Percentiles rank a stretch among this genome's conserved stretches.
These are phyloP conservation scores for Fusarium sp. DNA, from an alignment of 2,329 filamentous ascomycete species.

Conservation along the genomic window DNA sequence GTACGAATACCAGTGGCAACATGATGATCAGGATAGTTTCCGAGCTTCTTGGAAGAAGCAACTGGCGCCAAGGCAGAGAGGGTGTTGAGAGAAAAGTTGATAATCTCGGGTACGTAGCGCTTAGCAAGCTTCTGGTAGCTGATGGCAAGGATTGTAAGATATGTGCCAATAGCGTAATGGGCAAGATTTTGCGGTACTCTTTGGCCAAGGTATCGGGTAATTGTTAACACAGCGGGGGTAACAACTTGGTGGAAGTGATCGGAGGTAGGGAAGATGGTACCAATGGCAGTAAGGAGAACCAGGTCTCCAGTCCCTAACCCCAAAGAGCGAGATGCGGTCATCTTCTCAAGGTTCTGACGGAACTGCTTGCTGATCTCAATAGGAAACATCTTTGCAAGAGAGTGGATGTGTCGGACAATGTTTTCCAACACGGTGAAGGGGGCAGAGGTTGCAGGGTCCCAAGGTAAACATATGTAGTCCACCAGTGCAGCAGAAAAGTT, in stretches of 20 bases:
- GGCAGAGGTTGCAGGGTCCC: slow-evolving; percentile 59
- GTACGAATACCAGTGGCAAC: slow-evolving; percentile 66
- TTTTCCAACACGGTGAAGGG: slow-evolving; percentile 80
- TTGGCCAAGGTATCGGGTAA: slow-evolving; percentile 85
- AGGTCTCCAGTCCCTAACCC: slow-evolving; percentile 77
- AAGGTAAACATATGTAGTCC: slow-evolving; percentile 69
- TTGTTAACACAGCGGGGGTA: slow-evolving; percentile 89
- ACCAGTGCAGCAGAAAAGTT: slow-evolving; percentile 76
- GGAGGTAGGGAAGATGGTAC: slow-evolving; percentile 90
- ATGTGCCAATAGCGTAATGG: slow-evolving; percentile 81
- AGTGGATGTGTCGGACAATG: slow-evolving; percentile 90
- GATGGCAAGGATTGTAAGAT: slow-evolving; percentile 81
- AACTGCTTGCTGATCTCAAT: slow-evolving; percentile 83
- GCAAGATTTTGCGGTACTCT: slow-evolving; percentile 74
- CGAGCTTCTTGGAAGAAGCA: slow-evolving; percentile 61
- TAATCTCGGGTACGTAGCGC: slow-evolving; percentile 88
- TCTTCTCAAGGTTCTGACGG: slow-evolving; percentile 76
- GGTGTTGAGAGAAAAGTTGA: slow-evolving; percentile 84
- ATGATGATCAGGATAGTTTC: slow-evolving; percentile 72
- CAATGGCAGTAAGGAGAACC: slow-evolving; percentile 84
- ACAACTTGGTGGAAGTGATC: slow-evolving; percentile 97
- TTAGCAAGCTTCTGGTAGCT: slow-evolving; percentile 88
- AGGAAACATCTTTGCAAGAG: slow-evolving; percentile 87
- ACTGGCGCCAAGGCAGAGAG: slow-evolving; percentile 75
- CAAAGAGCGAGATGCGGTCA: slow-evolving; percentile 63